These are phyloP conservation scores for Malus domestica DNA, from an alignment of 306 rosid genomes.

Conservation along the genomic window DNA sequence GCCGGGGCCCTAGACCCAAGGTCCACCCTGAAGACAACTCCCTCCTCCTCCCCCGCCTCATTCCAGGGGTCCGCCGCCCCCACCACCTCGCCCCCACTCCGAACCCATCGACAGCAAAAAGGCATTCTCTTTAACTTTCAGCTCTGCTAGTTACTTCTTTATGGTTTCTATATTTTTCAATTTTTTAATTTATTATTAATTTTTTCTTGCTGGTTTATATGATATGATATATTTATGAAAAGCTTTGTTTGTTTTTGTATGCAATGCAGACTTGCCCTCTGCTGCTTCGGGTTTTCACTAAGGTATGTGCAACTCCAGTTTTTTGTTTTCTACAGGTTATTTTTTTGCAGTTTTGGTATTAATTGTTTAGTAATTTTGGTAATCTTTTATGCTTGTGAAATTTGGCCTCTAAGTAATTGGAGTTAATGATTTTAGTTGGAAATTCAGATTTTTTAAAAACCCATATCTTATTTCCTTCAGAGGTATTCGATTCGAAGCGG, in stretches of 20 bases:
- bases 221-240: not conserved
- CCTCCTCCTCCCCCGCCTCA: constrained; percentile 29
- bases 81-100: constrained; percentile 28
- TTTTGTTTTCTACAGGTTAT: not conserved
- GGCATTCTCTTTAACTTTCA: not conserved
- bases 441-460: not conserved
- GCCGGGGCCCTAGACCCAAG: not conserved
- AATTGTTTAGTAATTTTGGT: not conserved
- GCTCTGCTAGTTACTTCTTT: not conserved
- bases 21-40: constrained; percentile 5
- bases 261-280: constrained; percentile 78
- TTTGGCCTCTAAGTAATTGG: not conserved
- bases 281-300: constrained; percentile 84
- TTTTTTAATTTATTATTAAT: not conserved
- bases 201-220: not conserved
- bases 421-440: not conserved
- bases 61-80: constrained; percentile 31
- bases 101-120: constrained; percentile 50
- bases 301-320: constrained; percentile 31
- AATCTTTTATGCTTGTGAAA: not conserved
- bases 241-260: not conserved
- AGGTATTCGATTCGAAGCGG: not conserved
- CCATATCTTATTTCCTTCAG: not conserved
- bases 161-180: not conserved
- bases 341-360: not conserved